phyloP scores from a whole-genome alignment of 148 eudicot genomes.

The Chenopodium formosanum region DNA sequence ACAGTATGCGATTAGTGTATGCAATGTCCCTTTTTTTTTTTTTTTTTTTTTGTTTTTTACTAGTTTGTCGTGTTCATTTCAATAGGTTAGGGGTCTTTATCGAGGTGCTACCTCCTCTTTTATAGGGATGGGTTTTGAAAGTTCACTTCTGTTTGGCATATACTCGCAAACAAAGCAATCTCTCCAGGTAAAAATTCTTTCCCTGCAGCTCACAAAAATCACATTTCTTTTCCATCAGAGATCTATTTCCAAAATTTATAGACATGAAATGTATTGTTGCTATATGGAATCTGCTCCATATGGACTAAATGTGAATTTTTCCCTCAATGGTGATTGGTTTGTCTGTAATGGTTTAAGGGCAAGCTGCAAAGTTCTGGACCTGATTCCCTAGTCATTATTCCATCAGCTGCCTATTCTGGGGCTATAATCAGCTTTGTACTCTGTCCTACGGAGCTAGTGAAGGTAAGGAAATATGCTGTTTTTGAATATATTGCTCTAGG shows the following conservation, averaged over 20 bases:
- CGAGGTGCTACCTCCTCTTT: slow-evolving; percentile 93
- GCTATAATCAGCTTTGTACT: slow-evolving; percentile 73
- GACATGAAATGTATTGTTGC: not conserved
- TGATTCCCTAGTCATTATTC: slow-evolving; percentile 58
- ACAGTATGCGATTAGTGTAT: not conserved
- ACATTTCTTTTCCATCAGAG: not conserved
- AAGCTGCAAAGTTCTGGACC: slow-evolving; percentile 57
- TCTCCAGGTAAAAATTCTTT: slow-evolving; percentile 50
- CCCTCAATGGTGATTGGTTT: not conserved
- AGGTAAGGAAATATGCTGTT: slow-evolving; percentile 44
- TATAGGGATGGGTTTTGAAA: slow-evolving; percentile 86
- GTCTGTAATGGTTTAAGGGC: slow-evolving; percentile 40
- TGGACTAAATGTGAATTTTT: not conserved
- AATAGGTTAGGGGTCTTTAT: slow-evolving; percentile 87
- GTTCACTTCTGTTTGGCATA: slow-evolving; percentile 87
- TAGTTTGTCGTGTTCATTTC: slow-evolving; percentile 23
- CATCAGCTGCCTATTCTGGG: slow-evolving; percentile 80
- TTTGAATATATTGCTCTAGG: slow-evolving; percentile 1
- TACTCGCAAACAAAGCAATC: slow-evolving; percentile 79
- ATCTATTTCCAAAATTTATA: not conserved
- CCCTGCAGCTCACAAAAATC: not conserved
- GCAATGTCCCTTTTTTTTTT: not conserved
- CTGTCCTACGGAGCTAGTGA: slow-evolving; percentile 80
- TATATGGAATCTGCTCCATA: not conserved
- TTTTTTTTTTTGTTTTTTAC: not conserved